Evolutionary conservation across 768 basidiomycete genomes (phyloP), one percentile per base, ranked within the genome.

Genomic region (Leccinum aurantiacum): DNA sequence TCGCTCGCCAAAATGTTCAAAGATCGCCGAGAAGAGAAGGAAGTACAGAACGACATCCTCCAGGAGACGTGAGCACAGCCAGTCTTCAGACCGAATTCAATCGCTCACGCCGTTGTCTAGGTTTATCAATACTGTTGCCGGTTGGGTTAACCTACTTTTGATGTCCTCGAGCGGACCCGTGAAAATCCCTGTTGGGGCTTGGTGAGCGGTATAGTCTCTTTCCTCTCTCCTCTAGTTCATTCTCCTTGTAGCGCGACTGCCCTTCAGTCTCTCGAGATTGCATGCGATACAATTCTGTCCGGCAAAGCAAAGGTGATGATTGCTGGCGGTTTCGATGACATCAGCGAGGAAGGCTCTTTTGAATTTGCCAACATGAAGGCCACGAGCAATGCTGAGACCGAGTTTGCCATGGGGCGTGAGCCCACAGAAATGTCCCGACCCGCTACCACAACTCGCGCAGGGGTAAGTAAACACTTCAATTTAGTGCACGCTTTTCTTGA

Each of bases 351-450:
- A 77, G 97, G 96, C 17, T 98, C 96, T 8, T 98, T 88, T 74
- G 96, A 99, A 75, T 99, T 99, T 76, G 97, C 95, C 53, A 98
- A 98, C 80, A 99, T 99, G 97, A 97, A 98, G 77, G 97, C 97
- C 1, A 99, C 97, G 6, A 93, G 91, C 77, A 98, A 96, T 70
- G 89, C 95, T 1, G 93, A 95, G 75, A 93, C 93, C 31, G 97
- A 99, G 75, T 92, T 98, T 70, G 96, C 95, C 4, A 97, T 97
- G 91, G 97, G 97, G 62, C 95, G 97, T 66, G 97, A 99, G 75
- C 95, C 97, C 6, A 94, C 92, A 41, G 97, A 99, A 75, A 95
- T 98, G 91, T 99, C 97, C 50, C 90, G 97, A 59, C 97, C 97
- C 15, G 90, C 96, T 10, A 98, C 96, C 1, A 91, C 90, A 10